Conservation (phyloP, 2,329 filamentous ascomycete genomes). For the Tothia fuscella region DNA sequence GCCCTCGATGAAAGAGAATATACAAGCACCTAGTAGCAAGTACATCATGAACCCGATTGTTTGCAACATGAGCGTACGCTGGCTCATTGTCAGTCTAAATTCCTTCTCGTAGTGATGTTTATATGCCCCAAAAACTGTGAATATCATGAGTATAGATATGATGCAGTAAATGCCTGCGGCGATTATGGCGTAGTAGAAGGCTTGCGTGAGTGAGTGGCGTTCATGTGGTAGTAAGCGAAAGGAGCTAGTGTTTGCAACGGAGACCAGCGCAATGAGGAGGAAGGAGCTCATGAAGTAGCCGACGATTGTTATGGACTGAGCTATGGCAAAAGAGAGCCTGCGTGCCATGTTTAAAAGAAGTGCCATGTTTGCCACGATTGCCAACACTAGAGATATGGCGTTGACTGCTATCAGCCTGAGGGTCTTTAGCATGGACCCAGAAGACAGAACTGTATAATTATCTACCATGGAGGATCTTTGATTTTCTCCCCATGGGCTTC, state of each 20-base stretch:
- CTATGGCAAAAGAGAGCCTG: slow-evolving; percentile 40
- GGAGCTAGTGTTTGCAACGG: slow-evolving; percentile 30
- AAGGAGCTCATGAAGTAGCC: slow-evolving; percentile 45
- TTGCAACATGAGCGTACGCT: slow-evolving; percentile 44
- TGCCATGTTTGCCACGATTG: slow-evolving; percentile 41
- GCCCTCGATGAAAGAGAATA: slow-evolving; percentile 37
- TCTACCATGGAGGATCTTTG: slow-evolving; percentile 42
- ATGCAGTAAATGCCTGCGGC: slow-evolving; percentile 45
- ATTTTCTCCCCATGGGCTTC: slow-evolving; percentile 35
- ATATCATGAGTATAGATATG: slow-evolving; percentile 40
- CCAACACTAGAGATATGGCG: slow-evolving; percentile 41
- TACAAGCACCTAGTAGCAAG: slow-evolving; percentile 34
- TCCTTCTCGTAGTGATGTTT: slow-evolving; percentile 42
- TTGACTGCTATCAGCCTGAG: slow-evolving; percentile 42
- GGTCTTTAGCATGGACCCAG: neutral
- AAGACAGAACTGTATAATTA: no score
- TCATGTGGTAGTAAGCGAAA: slow-evolving; percentile 31
- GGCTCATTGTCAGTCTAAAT: slow-evolving; percentile 43
- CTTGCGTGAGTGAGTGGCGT: slow-evolving; percentile 39
- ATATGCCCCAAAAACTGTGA: slow-evolving; percentile 44
- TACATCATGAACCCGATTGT: slow-evolving; percentile 39
- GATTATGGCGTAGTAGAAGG: slow-evolving; percentile 49
- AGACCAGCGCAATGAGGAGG: slow-evolving; percentile 41
- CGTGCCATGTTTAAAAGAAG: slow-evolving; percentile 49
- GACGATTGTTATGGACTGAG: slow-evolving; percentile 48